Evolutionary conservation across 306 rosid genomes (phyloP).

Genomic region (Pyrus betulifolia): DNA sequence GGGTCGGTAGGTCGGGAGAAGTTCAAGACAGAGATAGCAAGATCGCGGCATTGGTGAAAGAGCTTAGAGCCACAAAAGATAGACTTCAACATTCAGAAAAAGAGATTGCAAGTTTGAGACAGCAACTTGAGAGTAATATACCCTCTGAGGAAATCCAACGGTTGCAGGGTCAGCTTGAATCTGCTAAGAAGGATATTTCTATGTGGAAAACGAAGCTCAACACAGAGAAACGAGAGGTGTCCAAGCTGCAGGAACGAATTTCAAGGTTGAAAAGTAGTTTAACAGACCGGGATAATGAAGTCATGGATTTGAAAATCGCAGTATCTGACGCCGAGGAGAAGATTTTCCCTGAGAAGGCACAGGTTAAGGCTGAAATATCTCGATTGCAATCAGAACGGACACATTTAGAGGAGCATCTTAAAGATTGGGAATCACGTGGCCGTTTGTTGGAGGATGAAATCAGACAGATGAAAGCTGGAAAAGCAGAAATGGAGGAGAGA

Average conservation of each 20-base stretch:
- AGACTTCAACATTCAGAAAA: slow-evolving; percentile 51
- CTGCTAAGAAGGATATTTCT: slow-evolving; percentile 47
- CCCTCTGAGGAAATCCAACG: slow-evolving; percentile 45
- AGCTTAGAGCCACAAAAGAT: slow-evolving; percentile 47
- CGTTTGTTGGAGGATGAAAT: slow-evolving; percentile 80
- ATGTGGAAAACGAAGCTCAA: slow-evolving; percentile 62
- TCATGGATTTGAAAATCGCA: slow-evolving; percentile 71
- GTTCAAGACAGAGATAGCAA: slow-evolving; percentile 23
- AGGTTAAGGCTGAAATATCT: slow-evolving; percentile 69
- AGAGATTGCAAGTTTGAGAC: slow-evolving; percentile 49
- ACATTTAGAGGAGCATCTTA: slow-evolving; percentile 42
- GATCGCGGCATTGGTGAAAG: slow-evolving; percentile 33
- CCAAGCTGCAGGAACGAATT: slow-evolving; percentile 68
- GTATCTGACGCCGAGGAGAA: slow-evolving; percentile 96
- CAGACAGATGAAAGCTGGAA: slow-evolving; percentile 58
- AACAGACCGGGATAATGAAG: slow-evolving; percentile 68
- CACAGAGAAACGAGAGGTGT: slow-evolving; percentile 67
- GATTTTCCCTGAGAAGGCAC: slow-evolving; percentile 88
- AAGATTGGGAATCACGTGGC: slow-evolving; percentile 59
- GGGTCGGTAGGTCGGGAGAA: slow-evolving; percentile 17
- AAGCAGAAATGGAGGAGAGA: slow-evolving; percentile 39
- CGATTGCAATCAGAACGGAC: slow-evolving; percentile 38
- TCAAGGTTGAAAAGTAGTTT: slow-evolving; percentile 61
- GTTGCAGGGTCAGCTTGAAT: slow-evolving; percentile 61
- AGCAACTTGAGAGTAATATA: slow-evolving; percentile 40